Percentiles rank a stretch among this genome's conserved stretches.
These are phyloP conservation scores for Silene vulgaris DNA, from an alignment of 179 eudicot genomes.

Conservation along the genomic window DNA sequence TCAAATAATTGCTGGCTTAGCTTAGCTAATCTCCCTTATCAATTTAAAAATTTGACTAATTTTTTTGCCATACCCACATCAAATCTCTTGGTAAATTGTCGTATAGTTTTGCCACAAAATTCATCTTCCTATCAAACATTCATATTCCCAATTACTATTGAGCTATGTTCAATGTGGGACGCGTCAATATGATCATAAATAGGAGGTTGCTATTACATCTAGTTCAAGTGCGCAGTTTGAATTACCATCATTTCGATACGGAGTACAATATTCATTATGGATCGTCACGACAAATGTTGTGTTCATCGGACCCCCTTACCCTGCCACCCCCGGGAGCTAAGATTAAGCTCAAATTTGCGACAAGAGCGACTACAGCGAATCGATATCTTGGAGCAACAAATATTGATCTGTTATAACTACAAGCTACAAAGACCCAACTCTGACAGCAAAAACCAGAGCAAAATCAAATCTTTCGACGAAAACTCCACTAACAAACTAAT, in stretches of 20 bases:
- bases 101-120: not conserved
- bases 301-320: not conserved
- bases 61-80: not conserved
- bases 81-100: not conserved
- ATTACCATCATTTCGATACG: no score
- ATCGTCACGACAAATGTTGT: no score
- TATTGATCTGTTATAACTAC: not conserved
- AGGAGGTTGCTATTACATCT: not conserved
- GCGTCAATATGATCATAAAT: not conserved
- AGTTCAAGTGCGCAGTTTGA: not conserved
- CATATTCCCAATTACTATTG: not conserved
- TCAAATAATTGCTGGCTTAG: not conserved
- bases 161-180: not conserved
- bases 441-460: not conserved
- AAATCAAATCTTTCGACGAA: conserved; percentile 9
- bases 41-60: not conserved
- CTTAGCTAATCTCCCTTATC: not conserved
- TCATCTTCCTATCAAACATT: not conserved
- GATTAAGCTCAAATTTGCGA: not conserved
- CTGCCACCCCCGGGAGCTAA: not conserved
- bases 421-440: not conserved
- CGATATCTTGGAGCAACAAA: not conserved
- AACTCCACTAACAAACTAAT: not conserved
- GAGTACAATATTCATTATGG: no score
- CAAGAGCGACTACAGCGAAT: not conserved